Evolutionary conservation across 1,139 yeast genomes (phyloP).

Genomic region (Pneumocystis carinii): DNA sequence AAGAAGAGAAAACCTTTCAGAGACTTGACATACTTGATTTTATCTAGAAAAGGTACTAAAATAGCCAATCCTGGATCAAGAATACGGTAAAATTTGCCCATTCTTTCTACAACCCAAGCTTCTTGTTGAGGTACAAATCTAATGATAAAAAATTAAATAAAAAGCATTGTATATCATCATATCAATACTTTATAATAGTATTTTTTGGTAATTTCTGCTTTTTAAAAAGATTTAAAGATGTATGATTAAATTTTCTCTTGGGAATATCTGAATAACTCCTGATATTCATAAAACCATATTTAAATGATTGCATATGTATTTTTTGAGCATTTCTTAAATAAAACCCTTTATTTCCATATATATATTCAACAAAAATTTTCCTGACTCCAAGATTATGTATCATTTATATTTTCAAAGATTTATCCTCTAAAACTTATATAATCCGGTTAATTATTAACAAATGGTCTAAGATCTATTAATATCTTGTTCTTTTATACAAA

Average conservation of each 20-base stretch:
- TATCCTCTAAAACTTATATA: neutral
- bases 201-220: neutral
- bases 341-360: neutral
- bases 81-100: constrained; percentile 66
- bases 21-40: constrained; percentile 65
- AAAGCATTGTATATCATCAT: neutral
- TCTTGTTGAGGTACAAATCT: constrained; percentile 81
- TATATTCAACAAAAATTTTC: neutral
- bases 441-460: too few species aligned
- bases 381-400: neutral
- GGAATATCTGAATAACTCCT: neutral
- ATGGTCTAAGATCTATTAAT: too few species aligned
- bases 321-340: neutral
- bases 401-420: neutral
- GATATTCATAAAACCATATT: neutral
- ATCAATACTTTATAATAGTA: neutral
- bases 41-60: constrained; percentile 56
- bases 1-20: constrained; percentile 29
- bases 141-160: constrained; percentile 23
- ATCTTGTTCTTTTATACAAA: too few species aligned
- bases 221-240: neutral
- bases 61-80: constrained; percentile 68
- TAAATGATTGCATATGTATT: neutral
- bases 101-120: constrained; percentile 82
- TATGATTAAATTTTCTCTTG: neutral